phyloP scores from a whole-genome alignment of 1,284 basidiomycete species.

The Cryptococcus maquisensis region DNA sequence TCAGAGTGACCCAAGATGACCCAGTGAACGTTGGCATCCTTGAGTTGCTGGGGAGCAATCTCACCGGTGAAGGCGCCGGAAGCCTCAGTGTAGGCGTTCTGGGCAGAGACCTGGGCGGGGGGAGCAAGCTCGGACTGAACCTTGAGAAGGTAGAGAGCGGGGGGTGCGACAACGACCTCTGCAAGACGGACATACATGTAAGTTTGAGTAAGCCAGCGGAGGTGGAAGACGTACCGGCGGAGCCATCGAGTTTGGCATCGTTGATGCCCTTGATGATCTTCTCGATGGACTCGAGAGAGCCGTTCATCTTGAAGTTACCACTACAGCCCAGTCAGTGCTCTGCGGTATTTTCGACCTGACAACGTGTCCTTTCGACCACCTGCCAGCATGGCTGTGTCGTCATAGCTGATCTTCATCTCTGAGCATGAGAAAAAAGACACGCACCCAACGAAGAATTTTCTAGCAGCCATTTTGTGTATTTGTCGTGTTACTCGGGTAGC shows the following conservation, averaged over 20 bases:
- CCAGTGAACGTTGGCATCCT: constrained; percentile 80
- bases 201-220: background rate
- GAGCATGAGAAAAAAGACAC: constrained; percentile 7
- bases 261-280: constrained; percentile 67
- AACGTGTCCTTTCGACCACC: background rate
- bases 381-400: background rate
- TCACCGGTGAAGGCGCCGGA: constrained; percentile 95
- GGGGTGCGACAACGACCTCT: constrained; percentile 92
- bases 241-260: constrained; percentile 66
- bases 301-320: constrained; percentile 95
- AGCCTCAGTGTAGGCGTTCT: constrained; percentile 83
- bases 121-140: constrained; percentile 59
- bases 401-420: background rate
- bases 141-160: constrained; percentile 76
- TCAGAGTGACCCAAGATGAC: constrained; percentile 98
- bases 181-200: constrained; percentile 4
- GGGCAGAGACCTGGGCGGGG: constrained; percentile 75
- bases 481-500: background rate
- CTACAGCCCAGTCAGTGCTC: constrained; percentile 52
- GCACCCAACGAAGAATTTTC: constrained; percentile 47
- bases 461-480: constrained; percentile 27
- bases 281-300: constrained; percentile 60
- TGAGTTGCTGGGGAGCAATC: constrained; percentile 79
- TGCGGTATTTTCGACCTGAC: background rate
- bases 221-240: constrained; percentile 58